Conservation (phyloP, 2,329 filamentous ascomycete species). For the Dactylellina leptospora region DNA sequence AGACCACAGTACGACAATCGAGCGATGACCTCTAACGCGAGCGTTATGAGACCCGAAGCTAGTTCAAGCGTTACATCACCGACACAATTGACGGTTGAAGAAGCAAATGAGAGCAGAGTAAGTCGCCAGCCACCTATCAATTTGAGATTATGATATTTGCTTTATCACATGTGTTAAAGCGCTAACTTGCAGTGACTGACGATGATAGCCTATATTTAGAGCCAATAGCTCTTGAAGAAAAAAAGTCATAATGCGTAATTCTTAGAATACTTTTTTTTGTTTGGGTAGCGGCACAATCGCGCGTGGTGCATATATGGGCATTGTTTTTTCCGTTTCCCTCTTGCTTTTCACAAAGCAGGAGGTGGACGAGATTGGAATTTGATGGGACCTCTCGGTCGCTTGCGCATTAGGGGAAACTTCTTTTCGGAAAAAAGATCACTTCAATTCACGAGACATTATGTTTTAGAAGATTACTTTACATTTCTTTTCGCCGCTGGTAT, state of each 20-base stretch:
- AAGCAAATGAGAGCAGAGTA: conserved; percentile 41
- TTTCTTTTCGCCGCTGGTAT: conserved; percentile 12
- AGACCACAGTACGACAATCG: conserved; percentile 38
- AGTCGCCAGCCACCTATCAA: conserved; percentile 7
- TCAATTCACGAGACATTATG: conserved; percentile 46
- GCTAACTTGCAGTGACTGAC: conserved; percentile 24
- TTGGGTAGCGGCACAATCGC: conserved; percentile 16
- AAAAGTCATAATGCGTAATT: conserved; percentile 30
- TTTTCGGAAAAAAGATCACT: no score
- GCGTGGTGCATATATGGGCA: conserved; percentile 6
- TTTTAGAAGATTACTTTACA: conserved; percentile 33
- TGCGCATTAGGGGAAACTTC: conserved; percentile 5
- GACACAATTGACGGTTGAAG: conserved; percentile 29
- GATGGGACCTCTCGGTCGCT: conserved; percentile 6
- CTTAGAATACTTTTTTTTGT: conserved; percentile 19
- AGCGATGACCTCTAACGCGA: conserved; percentile 34
- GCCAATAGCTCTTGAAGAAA: conserved; percentile 47
- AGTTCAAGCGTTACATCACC: conserved; percentile 29
- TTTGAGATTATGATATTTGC: background rate
- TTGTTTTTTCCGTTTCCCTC: conserved; percentile 8
- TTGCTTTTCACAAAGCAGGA: background rate
- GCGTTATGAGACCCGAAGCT: conserved; percentile 48
- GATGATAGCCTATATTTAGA: conserved; percentile 44
- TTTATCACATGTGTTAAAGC: conserved; percentile 13
- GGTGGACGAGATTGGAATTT: conserved; percentile 25